phyloP scores from a whole-genome alignment of 2,329 filamentous ascomycete species.

The Diaporthe citri region DNA sequence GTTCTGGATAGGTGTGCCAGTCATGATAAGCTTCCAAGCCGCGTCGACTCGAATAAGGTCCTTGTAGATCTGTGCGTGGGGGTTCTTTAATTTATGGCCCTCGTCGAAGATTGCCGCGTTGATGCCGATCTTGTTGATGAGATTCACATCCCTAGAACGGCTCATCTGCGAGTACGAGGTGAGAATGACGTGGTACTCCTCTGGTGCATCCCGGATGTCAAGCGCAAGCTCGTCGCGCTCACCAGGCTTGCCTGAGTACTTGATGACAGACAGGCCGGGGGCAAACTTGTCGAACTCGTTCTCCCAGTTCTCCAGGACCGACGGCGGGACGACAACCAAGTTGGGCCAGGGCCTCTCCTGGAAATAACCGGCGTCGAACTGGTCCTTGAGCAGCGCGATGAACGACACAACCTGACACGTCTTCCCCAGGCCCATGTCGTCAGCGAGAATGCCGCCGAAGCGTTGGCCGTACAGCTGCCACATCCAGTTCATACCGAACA shows the following conservation, averaged over 20 bases:
- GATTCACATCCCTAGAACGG: slow-evolving; percentile 62
- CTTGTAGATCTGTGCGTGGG: slow-evolving; percentile 83
- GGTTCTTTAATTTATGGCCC: slow-evolving; percentile 93
- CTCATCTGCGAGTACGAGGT: slow-evolving; percentile 72
- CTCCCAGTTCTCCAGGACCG: slow-evolving; percentile 96
- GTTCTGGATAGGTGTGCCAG: slow-evolving; percentile 93
- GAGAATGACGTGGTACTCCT: slow-evolving; percentile 73
- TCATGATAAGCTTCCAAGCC: slow-evolving; percentile 87
- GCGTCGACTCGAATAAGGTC: slow-evolving; percentile 83
- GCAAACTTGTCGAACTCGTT: slow-evolving; percentile 91
- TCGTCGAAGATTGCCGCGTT: slow-evolving; percentile 86
- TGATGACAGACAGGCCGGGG: slow-evolving; percentile 80
- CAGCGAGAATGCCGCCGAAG: slow-evolving; percentile 90
- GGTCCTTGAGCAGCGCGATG: slow-evolving; percentile 83
- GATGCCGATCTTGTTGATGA: slow-evolving; percentile 62
- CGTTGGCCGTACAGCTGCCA: slow-evolving; percentile 82
- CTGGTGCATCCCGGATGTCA: slow-evolving; percentile 72
- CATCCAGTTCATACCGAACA: slow-evolving; percentile 96
- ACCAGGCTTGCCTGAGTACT: slow-evolving; percentile 73
- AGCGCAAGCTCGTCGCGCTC: slow-evolving; percentile 78
- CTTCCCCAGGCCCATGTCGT: slow-evolving; percentile 98
- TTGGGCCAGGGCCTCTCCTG: slow-evolving; percentile 72
- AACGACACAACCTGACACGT: slow-evolving; percentile 97
- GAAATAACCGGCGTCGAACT: slow-evolving; percentile 55
- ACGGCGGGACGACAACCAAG: slow-evolving; percentile 90